Evolutionary conservation across 768 basidiomycete genomes (phyloP).

Genomic region (Tylopilus felleus): DNA sequence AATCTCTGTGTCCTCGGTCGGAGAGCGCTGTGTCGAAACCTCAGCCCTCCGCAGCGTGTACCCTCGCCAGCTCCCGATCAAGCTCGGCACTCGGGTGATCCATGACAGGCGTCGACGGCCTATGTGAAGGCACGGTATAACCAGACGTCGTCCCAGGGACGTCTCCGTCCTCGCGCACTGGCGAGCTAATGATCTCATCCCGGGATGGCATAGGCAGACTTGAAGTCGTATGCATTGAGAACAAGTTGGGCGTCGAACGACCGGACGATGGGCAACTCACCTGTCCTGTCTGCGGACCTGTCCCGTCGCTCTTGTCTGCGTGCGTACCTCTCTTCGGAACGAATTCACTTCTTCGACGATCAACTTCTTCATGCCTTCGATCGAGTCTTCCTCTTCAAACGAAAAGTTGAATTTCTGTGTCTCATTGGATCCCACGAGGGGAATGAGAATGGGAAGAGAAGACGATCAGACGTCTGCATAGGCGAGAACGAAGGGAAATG

Average conservation of each 20-base stretch:
- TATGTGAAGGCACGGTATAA: conserved; percentile 48
- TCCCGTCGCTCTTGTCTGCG: conserved; percentile 64
- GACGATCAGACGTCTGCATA: not conserved
- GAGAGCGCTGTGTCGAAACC: not conserved
- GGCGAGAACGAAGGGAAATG: conserved; percentile 15
- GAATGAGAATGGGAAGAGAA: not conserved
- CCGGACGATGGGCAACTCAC: conserved; percentile 31
- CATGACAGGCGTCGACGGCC: conserved; percentile 64
- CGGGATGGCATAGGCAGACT: conserved; percentile 78
- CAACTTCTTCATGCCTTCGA: conserved; percentile 94
- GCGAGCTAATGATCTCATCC: conserved; percentile 77
- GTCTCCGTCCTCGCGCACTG: conserved; percentile 57
- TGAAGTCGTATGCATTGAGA: not conserved
- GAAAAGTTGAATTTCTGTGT: conserved; percentile 83
- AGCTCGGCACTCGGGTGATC: conserved; percentile 85
- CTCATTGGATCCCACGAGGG: not conserved
- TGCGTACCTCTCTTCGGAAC: conserved; percentile 86
- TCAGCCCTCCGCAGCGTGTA: conserved; percentile 45
- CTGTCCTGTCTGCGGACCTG: conserved; percentile 77
- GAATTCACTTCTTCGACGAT: conserved; percentile 89
- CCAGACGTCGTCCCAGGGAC: conserved; percentile 68
- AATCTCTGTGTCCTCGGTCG: not conserved
- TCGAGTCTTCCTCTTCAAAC: conserved; percentile 94
- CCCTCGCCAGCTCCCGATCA: conserved; percentile 80
- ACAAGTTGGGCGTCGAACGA: not conserved